These are phyloP conservation scores for Croton setiger DNA, from an alignment of 441 rosid genomes.

Conservation along the genomic window DNA sequence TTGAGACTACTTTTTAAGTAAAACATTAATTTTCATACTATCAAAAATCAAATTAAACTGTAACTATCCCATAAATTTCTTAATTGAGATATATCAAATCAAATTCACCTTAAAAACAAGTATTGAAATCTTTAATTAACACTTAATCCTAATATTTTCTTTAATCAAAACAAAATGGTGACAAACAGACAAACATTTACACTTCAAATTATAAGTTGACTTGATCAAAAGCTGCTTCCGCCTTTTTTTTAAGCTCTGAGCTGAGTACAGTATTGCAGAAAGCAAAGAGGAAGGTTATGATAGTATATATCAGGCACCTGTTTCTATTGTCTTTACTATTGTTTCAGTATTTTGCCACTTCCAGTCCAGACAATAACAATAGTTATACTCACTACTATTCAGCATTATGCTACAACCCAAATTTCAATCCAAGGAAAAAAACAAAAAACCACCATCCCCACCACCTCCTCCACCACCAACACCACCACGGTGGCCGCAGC, in stretches of 20 bases:
- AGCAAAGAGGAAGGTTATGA: not conserved
- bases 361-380: constrained; percentile 28
- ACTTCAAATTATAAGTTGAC: not conserved
- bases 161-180: too few species aligned
- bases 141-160: too few species aligned
- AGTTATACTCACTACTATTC: constrained; percentile 13
- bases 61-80: too few species aligned
- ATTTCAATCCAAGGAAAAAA: not conserved
- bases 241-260: not conserved
- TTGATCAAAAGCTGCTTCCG: constrained; percentile 9
- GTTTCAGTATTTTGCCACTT: constrained; percentile 24
- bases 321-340: constrained; percentile 11
- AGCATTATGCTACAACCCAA: constrained; percentile 17
- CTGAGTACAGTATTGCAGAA: constrained; percentile 1
- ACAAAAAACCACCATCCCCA: not conserved
- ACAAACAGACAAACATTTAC: too few species aligned
- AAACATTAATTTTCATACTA: too few species aligned
- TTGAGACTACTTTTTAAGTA: too few species aligned
- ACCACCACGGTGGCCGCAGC: not conserved
- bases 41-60: too few species aligned
- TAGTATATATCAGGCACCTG: not conserved
- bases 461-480: not conserved
- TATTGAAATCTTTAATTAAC: too few species aligned
- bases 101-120: too few species aligned
- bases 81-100: too few species aligned